Evolutionary conservation across 108 stramenopile species (phyloP).

Genomic region (Aureococcus anophagefferens): DNA sequence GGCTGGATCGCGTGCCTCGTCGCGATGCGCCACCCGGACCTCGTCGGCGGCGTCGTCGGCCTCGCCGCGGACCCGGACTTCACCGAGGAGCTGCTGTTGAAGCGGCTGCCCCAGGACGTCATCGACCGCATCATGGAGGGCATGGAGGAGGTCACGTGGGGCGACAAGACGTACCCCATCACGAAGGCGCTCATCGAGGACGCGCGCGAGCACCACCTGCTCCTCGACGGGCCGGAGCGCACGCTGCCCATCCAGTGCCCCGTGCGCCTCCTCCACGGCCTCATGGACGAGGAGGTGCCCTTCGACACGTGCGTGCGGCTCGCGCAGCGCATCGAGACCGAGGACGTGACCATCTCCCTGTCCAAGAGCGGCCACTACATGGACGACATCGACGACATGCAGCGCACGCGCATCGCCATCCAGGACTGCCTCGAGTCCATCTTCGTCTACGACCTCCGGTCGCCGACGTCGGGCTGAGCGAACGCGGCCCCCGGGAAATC

Average conservation of each 20-base stretch:
- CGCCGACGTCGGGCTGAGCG: slow-evolving; percentile 4
- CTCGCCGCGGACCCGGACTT: slow-evolving; percentile 46
- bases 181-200: slow-evolving; percentile 33
- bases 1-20: slow-evolving; percentile 15
- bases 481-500: too few species aligned
- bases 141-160: slow-evolving; percentile 27
- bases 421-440: slow-evolving; percentile 4
- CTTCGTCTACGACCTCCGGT: slow-evolving; percentile 2
- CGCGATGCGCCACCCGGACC: slow-evolving; percentile 9
- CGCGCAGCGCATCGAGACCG: neutral
- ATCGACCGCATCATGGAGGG: slow-evolving; percentile 34
- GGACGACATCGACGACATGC: slow-evolving; percentile 11
- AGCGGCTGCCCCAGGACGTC: slow-evolving; percentile 25
- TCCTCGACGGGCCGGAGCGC: slow-evolving; percentile 3
- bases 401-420: slow-evolving; percentile 7
- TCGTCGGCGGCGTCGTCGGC: slow-evolving; percentile 17
- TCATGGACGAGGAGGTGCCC: slow-evolving; percentile 12
- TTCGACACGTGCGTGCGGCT: slow-evolving; percentile 1
- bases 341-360: slow-evolving; percentile 1
- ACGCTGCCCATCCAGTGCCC: slow-evolving; percentile 1
- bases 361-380: slow-evolving; percentile 4
- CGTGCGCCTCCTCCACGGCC: slow-evolving; percentile 5
- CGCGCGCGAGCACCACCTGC: slow-evolving; percentile 29
- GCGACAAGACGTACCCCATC: slow-evolving; percentile 31
- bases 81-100: slow-evolving; percentile 45